These are phyloP conservation scores for Phallus indusiatus DNA, from an alignment of 768 basidiomycete genomes.

Conservation along the genomic window DNA sequence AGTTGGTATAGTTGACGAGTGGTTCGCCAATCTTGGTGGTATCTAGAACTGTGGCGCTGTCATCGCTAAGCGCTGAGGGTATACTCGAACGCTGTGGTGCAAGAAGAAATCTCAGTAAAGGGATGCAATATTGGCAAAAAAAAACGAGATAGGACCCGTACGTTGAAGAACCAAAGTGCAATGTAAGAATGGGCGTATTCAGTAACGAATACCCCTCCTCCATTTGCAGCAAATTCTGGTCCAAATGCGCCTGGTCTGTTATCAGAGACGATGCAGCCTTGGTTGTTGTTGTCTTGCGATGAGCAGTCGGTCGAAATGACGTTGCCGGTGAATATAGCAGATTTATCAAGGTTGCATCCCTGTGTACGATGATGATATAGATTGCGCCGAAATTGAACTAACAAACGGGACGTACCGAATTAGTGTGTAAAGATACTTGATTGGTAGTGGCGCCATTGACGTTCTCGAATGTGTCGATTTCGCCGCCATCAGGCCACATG, in stretches of 20 bases:
- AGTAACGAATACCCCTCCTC: slow-evolving; percentile 70
- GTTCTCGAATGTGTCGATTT: slow-evolving; percentile 78
- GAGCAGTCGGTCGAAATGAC: slow-evolving; percentile 53
- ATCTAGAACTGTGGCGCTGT: slow-evolving; percentile 25
- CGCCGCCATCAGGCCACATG: slow-evolving; percentile 42
- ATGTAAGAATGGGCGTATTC: slow-evolving; percentile 60
- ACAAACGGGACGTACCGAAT: slow-evolving; percentile 26
- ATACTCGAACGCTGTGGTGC: no score
- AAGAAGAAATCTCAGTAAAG: no score
- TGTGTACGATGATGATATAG: neutral
- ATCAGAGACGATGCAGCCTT: slow-evolving; percentile 58
- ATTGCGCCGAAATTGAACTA: neutral
- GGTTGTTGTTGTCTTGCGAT: slow-evolving; percentile 42
- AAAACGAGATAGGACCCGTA: no score
- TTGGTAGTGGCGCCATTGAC: slow-evolving; percentile 59
- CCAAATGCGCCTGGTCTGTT: slow-evolving; percentile 66
- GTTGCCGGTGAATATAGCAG: slow-evolving; percentile 13
- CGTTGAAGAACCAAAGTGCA: slow-evolving; percentile 56
- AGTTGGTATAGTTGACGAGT: slow-evolving; percentile 55
- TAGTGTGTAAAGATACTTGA: slow-evolving; percentile 70
- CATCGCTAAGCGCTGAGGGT: slow-evolving; percentile 9
- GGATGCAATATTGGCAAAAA: no score
- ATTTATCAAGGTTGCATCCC: neutral
- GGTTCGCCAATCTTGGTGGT: slow-evolving; percentile 56
- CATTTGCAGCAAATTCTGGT: slow-evolving; percentile 22